These are phyloP conservation scores for Sporothrix mexicana DNA, from an alignment of 2,329 filamentous ascomycete genomes.

Conservation along the genomic window DNA sequence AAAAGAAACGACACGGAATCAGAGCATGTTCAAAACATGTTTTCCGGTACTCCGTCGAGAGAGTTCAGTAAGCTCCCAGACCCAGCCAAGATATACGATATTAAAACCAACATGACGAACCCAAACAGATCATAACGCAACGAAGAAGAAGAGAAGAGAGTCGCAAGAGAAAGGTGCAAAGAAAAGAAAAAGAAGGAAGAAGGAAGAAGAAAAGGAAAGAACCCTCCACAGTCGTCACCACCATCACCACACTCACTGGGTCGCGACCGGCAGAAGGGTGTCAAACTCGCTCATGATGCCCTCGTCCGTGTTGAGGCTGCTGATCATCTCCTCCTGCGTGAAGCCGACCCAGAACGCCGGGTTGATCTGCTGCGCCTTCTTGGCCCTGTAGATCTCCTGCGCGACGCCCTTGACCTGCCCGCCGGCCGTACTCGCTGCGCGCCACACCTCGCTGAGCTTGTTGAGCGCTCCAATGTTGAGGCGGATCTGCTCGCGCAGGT, in stretches of 20 bases:
- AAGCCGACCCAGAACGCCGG: conserved; percentile 62
- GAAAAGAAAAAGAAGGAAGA: neutral
- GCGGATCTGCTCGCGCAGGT: conserved; percentile 74
- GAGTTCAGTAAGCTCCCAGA: neutral
- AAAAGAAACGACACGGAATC: no score
- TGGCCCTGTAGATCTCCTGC: conserved; percentile 71
- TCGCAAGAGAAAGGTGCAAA: neutral
- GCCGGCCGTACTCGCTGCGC: conserved; percentile 71
- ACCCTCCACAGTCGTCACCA: neutral
- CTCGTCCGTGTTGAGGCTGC: conserved; percentile 62
- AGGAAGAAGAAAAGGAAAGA: neutral
- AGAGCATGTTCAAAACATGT: neutral
- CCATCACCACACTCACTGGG: conserved; percentile 34
- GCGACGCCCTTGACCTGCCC: conserved; percentile 78
- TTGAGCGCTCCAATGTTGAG: conserved; percentile 80
- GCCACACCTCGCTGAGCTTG: conserved; percentile 72
- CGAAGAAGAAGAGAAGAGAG: neutral
- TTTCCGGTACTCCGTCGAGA: conserved; percentile 5
- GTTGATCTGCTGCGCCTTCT: conserved; percentile 61
- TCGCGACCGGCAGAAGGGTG: conserved; percentile 42
- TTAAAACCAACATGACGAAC: neutral
- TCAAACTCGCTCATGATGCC: conserved; percentile 65
- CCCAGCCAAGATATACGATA: neutral
- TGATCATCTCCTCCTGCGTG: conserved; percentile 61
- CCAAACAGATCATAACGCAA: neutral